These are phyloP conservation scores for Cryptococcus sp. DNA, from an alignment of 1,284 basidiomycete genomes.

Conservation along the genomic window DNA sequence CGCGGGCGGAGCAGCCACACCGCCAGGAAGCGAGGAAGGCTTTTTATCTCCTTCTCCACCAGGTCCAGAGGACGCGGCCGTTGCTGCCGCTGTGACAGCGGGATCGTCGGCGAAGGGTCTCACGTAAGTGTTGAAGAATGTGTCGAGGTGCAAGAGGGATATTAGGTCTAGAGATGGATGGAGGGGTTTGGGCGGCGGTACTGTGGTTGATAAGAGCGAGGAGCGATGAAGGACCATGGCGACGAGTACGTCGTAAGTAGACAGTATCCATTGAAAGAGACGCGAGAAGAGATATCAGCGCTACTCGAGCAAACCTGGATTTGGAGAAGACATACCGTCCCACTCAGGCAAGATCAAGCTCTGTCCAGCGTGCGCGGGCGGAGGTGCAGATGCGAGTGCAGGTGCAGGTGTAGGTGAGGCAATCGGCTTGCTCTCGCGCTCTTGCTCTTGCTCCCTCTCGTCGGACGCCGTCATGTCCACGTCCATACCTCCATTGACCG, in stretches of 20 bases:
- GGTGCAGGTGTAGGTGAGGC: neutral
- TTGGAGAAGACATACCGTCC: slow-evolving; percentile 35
- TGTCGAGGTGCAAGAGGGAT: slow-evolving; percentile 43
- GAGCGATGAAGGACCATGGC: neutral
- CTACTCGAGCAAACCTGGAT: too few species aligned
- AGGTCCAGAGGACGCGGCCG: slow-evolving; percentile 5
- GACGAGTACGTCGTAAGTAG: neutral
- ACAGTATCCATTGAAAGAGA: neutral
- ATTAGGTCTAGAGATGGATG: slow-evolving; percentile 47
- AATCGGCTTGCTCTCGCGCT: neutral
- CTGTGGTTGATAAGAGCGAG: slow-evolving; percentile 14
- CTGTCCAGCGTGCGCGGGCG: neutral
- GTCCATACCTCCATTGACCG: slow-evolving; percentile 2
- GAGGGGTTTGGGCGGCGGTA: slow-evolving; percentile 34
- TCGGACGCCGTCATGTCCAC: slow-evolving; percentile 11
- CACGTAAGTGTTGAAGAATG: slow-evolving; percentile 46
- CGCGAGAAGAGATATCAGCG: too few species aligned
- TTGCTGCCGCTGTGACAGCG: slow-evolving; percentile 10
- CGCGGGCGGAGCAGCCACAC: neutral
- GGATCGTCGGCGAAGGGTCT: slow-evolving; percentile 36
- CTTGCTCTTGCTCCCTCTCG: neutral
- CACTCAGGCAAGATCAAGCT: slow-evolving; percentile 36
- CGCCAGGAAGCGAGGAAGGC: neutral
- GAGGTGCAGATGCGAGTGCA: neutral
- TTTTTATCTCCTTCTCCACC: neutral